Conservation (phyloP, 2,329 filamentous ascomycete genomes). For the Cordyceps sp. region DNA sequence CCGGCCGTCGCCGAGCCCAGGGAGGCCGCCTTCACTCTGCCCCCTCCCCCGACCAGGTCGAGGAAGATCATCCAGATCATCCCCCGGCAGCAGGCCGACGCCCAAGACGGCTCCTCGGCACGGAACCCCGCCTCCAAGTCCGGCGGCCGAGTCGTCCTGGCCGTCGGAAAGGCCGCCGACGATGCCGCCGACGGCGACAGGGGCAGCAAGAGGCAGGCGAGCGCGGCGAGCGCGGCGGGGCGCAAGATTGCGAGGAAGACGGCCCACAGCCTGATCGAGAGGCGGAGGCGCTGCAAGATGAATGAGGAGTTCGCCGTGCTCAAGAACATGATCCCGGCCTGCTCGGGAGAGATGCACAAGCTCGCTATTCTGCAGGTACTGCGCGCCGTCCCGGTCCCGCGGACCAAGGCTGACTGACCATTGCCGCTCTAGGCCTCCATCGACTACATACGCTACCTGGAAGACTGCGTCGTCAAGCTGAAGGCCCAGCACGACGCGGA, state of each 20-base stretch:
- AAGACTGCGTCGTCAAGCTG: conserved; percentile 70
- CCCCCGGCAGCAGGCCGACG: conserved; percentile 32
- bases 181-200: too few relatives aligned
- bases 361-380: conserved; percentile 80
- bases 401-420: not conserved
- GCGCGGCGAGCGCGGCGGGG: conserved; percentile 66
- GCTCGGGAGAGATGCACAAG: conserved; percentile 97
- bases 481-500: conserved; percentile 38
- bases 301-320: conserved; percentile 92
- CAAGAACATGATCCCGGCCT: conserved; percentile 92
- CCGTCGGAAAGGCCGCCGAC: too few relatives aligned
- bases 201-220: conserved; percentile 64
- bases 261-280: conserved; percentile 87
- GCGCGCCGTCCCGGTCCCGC: not conserved
- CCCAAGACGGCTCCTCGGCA: conserved; percentile 8
- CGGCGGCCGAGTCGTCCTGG: too few relatives aligned
- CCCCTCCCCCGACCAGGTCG: conserved; percentile 78
- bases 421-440: conserved; percentile 98
- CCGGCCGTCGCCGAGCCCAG: too few relatives aligned
- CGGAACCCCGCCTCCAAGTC: conserved; percentile 10
- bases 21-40: conserved; percentile 59
- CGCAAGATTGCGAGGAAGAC: conserved; percentile 92
- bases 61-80: conserved; percentile 99
- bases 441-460: conserved; percentile 87
- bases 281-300: conserved; percentile 86